These are phyloP conservation scores for Trypanosoma melophagium DNA, from an alignment of 208 protist species.

Conservation along the genomic window DNA sequence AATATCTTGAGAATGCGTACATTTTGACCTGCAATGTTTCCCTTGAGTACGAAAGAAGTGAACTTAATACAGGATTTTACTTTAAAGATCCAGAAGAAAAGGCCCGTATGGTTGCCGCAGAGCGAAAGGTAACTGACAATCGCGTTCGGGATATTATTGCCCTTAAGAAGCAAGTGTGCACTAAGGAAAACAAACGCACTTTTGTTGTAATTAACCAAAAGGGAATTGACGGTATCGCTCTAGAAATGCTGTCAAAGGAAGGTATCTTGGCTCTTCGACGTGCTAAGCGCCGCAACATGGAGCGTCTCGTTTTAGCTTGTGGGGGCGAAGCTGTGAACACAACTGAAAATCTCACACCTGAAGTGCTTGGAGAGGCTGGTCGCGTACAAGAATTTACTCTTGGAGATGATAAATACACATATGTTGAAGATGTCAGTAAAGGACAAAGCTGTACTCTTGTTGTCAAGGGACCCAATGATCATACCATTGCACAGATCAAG, in stretches of 20 bases:
- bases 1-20: slow-evolving; percentile 95
- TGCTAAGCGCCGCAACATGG: slow-evolving; percentile 99
- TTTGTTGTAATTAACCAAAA: slow-evolving; percentile 99
- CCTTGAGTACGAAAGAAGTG: slow-evolving; percentile 99
- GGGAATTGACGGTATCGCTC: slow-evolving; percentile 99
- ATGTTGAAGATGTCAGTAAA: slow-evolving; percentile 97
- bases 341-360: slow-evolving; percentile 95
- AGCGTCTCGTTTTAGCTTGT: slow-evolving; percentile 96
- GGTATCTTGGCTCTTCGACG: slow-evolving; percentile 98
- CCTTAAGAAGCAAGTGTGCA: slow-evolving; percentile 97
- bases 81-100: slow-evolving; percentile 97
- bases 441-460: slow-evolving; percentile 99
- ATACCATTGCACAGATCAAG: slow-evolving; percentile 99
- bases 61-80: slow-evolving; percentile 98
- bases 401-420: slow-evolving; percentile 99
- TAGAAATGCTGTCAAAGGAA: slow-evolving; percentile 99
- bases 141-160: slow-evolving; percentile 97
- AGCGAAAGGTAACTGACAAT: slow-evolving; percentile 97
- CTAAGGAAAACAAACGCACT: slow-evolving; percentile 89
- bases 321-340: slow-evolving; percentile 98
- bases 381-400: slow-evolving; percentile 97
- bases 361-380: slow-evolving; percentile 96
- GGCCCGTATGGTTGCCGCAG: slow-evolving; percentile 96
- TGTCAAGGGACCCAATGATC: slow-evolving; percentile 99
- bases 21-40: slow-evolving; percentile 99